Evolutionary conservation across 148 eudicot species (phyloP).

Genomic region (Vaccinium corymbosum): DNA sequence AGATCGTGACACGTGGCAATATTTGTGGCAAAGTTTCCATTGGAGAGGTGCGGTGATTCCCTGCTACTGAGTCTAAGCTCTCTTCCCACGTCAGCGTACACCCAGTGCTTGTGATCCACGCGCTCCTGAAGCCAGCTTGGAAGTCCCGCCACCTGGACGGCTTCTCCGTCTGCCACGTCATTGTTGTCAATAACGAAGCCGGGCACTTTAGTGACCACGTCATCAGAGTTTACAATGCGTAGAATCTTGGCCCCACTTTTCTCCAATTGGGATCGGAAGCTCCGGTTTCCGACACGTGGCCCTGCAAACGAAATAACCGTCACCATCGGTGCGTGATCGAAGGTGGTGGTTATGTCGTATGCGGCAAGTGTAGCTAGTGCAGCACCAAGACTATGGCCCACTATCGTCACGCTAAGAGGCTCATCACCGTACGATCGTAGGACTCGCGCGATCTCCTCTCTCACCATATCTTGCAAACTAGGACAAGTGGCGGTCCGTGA

Average conservation of each 20-base stretch:
- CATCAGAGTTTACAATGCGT: conserved; percentile 18
- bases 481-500: neutral
- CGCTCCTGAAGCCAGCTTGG: conserved; percentile 18
- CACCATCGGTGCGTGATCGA: conserved; percentile 6
- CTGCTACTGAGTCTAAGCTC: conserved; percentile 19
- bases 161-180: conserved; percentile 1
- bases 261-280: conserved; percentile 14
- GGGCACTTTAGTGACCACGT: conserved; percentile 16
- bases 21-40: neutral
- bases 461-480: conserved; percentile 5
- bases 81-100: conserved; percentile 19
- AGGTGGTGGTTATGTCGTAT: conserved; percentile 12
- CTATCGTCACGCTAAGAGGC: conserved; percentile 14
- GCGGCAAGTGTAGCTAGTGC: conserved; percentile 14
- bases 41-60: conserved; percentile 3
- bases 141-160: conserved; percentile 10
- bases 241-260: conserved; percentile 11
- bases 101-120: conserved; percentile 11
- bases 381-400: conserved; percentile 15
- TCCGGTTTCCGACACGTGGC: conserved; percentile 14
- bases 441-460: neutral
- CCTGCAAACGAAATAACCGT: conserved; percentile 16
- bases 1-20: conserved; percentile 14
- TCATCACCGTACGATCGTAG: conserved; percentile 4
- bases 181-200: conserved; percentile 15